Base-by-base conservation (phyloP, 148 eudicot species). In the Fagopyrum tataricum region DNA sequence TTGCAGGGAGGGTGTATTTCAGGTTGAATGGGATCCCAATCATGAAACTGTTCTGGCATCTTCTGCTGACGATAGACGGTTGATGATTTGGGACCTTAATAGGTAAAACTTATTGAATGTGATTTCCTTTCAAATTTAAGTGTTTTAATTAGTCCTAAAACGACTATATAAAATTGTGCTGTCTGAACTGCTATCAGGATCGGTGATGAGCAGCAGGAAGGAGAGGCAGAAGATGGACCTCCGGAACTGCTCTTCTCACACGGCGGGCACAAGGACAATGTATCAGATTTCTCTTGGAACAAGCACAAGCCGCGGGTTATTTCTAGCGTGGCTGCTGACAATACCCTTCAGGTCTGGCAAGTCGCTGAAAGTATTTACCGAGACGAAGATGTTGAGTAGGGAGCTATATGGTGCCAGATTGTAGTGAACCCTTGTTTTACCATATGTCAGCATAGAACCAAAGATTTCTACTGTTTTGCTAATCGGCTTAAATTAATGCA, bases 251-350 rank as follows among this genome's bases (percentile, higher is more conserved):
- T 95, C 4, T 95, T 95, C 82, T 95, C 99, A 58, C 99, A 95
- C 51, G 97, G 93, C 18, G 99, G 99, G 55, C 99, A 95, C 83
- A 91, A 87, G 79, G 97, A 91, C 49, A 91, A 87, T 79, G 88
- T 95, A 82, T 91, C 97, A n/a, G 99, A 95, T 75, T 95, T 95
- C 82, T 95, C 97, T 7, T 95, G 99, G 99, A 95, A 92, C 92
- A 86, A 91, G 71, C 81, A 87, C 44, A 86, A 83, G 70, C 89
- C 97, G 42, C 90, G 99, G 99, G 87, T 85, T 67, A 84, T 92
- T 40, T 88, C 99, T 0, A 95, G 97, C 64, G 99, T 95, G 42
- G 96, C 92, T 0, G 97, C 88, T 59, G 99, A 95, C 84, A 95
- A 95, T 74, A 80, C 88, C 10, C 68, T 95, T 48, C 96, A 95